Evolutionary conservation across 495 filamentous ascomycete species (phyloP).

Genomic region (Parathielavia appendiculata): DNA sequence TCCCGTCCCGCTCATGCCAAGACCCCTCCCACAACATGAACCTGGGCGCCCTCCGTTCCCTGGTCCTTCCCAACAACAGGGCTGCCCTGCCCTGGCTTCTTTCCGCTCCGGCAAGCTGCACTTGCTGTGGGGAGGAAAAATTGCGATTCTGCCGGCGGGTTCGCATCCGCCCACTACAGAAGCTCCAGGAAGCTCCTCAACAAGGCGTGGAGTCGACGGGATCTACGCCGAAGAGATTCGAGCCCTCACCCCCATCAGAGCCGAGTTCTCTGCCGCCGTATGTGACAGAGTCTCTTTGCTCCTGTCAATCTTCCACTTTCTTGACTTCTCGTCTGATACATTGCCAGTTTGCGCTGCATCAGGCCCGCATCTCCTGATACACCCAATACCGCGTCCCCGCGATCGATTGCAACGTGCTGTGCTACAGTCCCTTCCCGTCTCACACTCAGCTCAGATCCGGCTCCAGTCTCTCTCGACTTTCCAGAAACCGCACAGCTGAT

Average conservation of each 20-base stretch:
- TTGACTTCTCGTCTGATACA: neutral
- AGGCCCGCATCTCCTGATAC: neutral
- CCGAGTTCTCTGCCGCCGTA: neutral
- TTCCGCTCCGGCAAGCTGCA: conserved; percentile 2
- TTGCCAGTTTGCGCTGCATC: conserved; percentile 3
- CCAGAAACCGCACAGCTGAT: neutral
- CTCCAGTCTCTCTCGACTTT: neutral
- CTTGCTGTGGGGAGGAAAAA: conserved; percentile 13
- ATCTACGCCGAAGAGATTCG: neutral
- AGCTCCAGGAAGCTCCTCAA: neutral
- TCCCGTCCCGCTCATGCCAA: conserved; percentile 7
- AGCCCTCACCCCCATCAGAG: neutral
- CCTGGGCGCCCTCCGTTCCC: too few species aligned
- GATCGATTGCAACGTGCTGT: neutral
- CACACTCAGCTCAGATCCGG: neutral
- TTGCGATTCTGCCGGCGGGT: conserved; percentile 7
- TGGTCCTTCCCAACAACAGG: neutral
- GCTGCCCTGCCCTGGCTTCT: neutral
- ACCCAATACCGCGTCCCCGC: conserved; percentile 1
- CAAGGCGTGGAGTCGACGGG: conserved; percentile 8
- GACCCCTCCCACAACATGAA: neutral
- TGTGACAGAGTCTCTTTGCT: conserved; percentile 8
- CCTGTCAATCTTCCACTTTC: neutral
- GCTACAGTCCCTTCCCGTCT: neutral
- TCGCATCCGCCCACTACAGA: neutral